Evolutionary conservation across 2,329 filamentous ascomycete genomes (phyloP).

Genomic region (Tolypocladium endophyticum): DNA sequence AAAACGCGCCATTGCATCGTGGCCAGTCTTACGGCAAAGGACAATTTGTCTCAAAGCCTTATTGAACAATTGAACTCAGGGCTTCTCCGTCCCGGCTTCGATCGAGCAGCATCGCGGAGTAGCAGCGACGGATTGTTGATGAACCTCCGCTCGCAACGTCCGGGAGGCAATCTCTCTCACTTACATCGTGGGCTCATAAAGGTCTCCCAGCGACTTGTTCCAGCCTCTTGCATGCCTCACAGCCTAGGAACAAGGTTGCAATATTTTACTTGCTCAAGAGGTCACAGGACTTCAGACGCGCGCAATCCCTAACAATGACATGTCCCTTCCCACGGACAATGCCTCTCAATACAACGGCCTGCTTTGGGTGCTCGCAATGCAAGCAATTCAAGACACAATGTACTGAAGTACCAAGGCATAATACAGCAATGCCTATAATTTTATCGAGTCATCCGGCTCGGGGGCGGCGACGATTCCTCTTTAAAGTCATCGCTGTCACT

Average conservation of each 20-base stretch:
- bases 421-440: not conserved
- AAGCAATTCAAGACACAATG: no score
- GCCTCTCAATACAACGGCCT: not conserved
- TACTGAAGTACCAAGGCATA: not conserved
- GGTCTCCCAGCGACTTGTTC: not conserved
- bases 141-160: not conserved
- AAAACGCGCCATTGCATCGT: not conserved
- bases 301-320: no score
- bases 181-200: no score
- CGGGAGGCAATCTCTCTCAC: not conserved
- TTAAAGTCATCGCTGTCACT: not conserved
- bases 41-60: not conserved
- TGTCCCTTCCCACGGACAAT: not conserved
- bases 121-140: not conserved
- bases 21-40: not conserved
- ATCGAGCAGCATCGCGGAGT: not conserved
- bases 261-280: no score
- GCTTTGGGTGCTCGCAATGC: no score
- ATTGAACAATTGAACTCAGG: not conserved
- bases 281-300: no score
- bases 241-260: not conserved
- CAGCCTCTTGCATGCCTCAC: not conserved
- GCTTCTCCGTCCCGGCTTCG: no score
- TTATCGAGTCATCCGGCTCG: not conserved
- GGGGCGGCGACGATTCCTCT: not conserved